Base-by-base conservation (phyloP, 2,329 filamentous ascomycete genomes). In the Calonectria fujianensis region DNA sequence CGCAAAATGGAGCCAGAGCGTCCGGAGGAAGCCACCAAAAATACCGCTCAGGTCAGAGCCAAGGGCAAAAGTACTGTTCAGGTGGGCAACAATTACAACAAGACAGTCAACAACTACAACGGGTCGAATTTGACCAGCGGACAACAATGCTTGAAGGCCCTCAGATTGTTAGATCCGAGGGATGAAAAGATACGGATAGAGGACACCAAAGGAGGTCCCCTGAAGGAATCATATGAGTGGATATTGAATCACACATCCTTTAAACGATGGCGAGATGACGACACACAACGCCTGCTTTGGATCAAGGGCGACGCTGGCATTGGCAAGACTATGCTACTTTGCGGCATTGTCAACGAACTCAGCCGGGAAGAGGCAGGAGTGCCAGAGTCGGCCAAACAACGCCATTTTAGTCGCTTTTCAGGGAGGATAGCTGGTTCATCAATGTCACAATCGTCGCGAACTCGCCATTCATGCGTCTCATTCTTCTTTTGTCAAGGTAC, bases 251-350 rank as follows among this genome's bases (percentile, higher is more conserved):
- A 66, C 11, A 11, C 3, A 4, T 13, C 20, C 18, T 66, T 66
- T 20, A 51, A 66, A 24, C 3, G 13, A 50, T 66, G 63, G 63
- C 63, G 41, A 5, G 8, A 50, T n/a, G 41, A 66, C 8, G 5
- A 10, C 16, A 31, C 13, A 7, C 29, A 11, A 6, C 24, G 59
- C 6, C 18, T 50, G 20, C 63, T 66, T 14, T 45, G 63, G 18
- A 32, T 54, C 27, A 32, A 54, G 27, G 51, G 51, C 14, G 51
- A 54, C 18, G 27, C 51, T 7, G 51, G 51, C 5, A 66, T 32
- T 6, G 63, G 63, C 9, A 66, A 66, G 29, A 66, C 45, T 3
- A 66, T 66, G 63, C 41, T 66, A 8, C 29, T 66, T 1, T 66
- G 63, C 13, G 29, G 29, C 27, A 51, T 66, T 48, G 37, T 66